Percentiles rank a stretch among this genome's conserved stretches.
phyloP scores from a whole-genome alignment of 2,329 filamentous ascomycete genomes.

The Colletotrichum phormii region DNA sequence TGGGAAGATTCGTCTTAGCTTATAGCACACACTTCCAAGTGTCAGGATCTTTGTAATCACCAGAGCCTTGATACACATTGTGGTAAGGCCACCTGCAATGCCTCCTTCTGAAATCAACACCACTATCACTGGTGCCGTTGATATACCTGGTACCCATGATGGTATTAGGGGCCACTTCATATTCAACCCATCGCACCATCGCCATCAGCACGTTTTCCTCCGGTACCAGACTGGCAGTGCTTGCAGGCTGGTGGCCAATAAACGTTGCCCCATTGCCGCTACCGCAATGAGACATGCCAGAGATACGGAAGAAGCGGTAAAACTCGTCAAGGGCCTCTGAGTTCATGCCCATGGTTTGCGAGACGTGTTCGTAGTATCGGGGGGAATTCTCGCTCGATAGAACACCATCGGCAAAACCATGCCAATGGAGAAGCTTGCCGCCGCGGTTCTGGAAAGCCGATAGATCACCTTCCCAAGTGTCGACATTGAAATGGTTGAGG shows the following conservation, averaged over 20 bases:
- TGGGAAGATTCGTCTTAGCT: background rate
- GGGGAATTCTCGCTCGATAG: constrained; percentile 57
- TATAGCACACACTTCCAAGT: constrained; percentile 26
- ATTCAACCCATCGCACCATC: constrained; percentile 60
- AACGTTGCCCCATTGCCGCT: constrained; percentile 56
- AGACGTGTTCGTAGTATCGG: constrained; percentile 60
- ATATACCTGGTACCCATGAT: constrained; percentile 47
- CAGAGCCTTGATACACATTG: constrained; percentile 42
- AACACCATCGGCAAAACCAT: constrained; percentile 55
- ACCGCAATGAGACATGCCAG: constrained; percentile 62
- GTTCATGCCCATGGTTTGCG: constrained; percentile 52
- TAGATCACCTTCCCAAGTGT: constrained; percentile 53
- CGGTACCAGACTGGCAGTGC: constrained; percentile 44
- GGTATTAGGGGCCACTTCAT: constrained; percentile 52
- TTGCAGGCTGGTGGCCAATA: constrained; percentile 41
- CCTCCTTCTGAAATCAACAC: constrained; percentile 44
- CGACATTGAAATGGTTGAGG: constrained; percentile 50
- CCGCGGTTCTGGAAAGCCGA: constrained; percentile 52
- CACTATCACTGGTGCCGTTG: constrained; percentile 39
- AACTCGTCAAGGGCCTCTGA: constrained; percentile 52
- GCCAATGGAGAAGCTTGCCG: constrained; percentile 59
- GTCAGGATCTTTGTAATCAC: constrained; percentile 24
- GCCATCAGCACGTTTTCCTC: constrained; percentile 57
- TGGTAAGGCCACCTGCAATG: constrained; percentile 49
- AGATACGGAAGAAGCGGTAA: constrained; percentile 63